Base-by-base conservation (phyloP, 805 yeast genomes). In the Sungouiozyma ichnusensis region DNA sequence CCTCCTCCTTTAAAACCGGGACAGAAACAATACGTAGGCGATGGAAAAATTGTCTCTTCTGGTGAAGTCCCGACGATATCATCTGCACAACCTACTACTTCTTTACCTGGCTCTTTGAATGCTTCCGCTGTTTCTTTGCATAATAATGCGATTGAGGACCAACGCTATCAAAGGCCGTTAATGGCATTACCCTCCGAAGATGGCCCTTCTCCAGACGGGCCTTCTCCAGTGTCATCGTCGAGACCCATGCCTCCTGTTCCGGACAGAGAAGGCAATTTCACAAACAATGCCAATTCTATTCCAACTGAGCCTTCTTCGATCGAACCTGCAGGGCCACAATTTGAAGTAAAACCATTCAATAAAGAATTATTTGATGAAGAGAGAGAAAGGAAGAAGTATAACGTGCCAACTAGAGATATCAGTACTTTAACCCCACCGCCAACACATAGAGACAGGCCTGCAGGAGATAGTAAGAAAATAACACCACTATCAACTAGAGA, bases 1-100 rank as follows among this genome's bases (percentile, higher is more conserved):
- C 64, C 71, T 1, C 70, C 71, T 8, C 70, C 71, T 5, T 42
- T 64, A 41, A 60, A 53, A 38, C 60, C 68, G 3, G 69, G 68
- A 14, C 69, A 65, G 44, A 45, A 37, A 31, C 65, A 62, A 42
- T 61, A 61, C 41, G 49, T 48, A 8, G 48, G 56, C 33, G 51
- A 49, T 38, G 57, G 56, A 16, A 32, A 29, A 2, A 27, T 43
- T 11, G 35, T 46, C 17, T 29, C 37, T 13, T 48, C 33, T 6
- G 29, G 11, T 7, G 29, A 24, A 7, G 29, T 24, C 6, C 29
- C 29, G 29, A 24, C 29, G 6, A 24, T 24, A 37, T 11, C 47
- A 38, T 18, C 19, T 31, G 19, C 33, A 27, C n/a, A 50, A 45
- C 18, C 43, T 33, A n/a, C 16, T 13, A 9, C n/a, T n/a, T n/a